A percentile compares a stretch with the other conserved stretches of the same genome.
These are phyloP conservation scores for Rosa hybrid DNA, from an alignment of 331 rosid species.

Conservation along the genomic window DNA sequence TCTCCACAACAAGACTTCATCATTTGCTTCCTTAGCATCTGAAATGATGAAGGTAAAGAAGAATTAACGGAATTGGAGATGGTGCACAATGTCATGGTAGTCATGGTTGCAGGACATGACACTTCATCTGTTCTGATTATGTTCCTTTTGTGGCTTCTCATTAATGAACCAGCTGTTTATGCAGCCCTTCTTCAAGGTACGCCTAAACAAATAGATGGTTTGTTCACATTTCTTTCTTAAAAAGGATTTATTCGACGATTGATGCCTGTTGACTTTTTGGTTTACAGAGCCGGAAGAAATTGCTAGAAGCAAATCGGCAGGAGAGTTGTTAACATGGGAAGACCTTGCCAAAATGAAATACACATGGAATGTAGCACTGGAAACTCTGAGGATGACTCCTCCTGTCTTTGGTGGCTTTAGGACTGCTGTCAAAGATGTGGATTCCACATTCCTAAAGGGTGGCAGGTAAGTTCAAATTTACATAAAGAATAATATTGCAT, in stretches of 20 bases:
- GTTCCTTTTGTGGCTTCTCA: slow-evolving; percentile 50
- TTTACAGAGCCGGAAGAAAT: slow-evolving; percentile 72
- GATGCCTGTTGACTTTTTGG: background rate
- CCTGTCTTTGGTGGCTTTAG: slow-evolving; percentile 62
- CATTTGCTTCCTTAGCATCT: slow-evolving; percentile 50
- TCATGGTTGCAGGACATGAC: slow-evolving; percentile 71
- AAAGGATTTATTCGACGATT: background rate
- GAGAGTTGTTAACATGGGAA: slow-evolving; percentile 72
- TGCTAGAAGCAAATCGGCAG: slow-evolving; percentile 44
- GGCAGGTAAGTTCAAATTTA: slow-evolving; percentile 62
- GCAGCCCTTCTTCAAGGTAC: slow-evolving; percentile 71
- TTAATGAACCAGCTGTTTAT: slow-evolving; percentile 54
- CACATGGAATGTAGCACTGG: slow-evolving; percentile 78
- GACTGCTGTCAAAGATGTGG: slow-evolving; percentile 51
- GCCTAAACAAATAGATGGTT: background rate
- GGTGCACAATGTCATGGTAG: slow-evolving; percentile 45
- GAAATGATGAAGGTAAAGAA: slow-evolving; percentile 32
- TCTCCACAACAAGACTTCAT: slow-evolving; percentile 58
- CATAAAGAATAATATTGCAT: background rate
- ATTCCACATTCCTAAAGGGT: slow-evolving; percentile 74
- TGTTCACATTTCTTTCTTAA: background rate
- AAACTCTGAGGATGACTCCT: slow-evolving; percentile 67
- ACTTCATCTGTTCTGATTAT: slow-evolving; percentile 64
- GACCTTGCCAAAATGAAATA: slow-evolving; percentile 79
- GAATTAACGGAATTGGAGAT: slow-evolving; percentile 56